Base-by-base conservation (phyloP, 192 early-diverging fungal species). In the Powellomyces hirtus region DNA sequence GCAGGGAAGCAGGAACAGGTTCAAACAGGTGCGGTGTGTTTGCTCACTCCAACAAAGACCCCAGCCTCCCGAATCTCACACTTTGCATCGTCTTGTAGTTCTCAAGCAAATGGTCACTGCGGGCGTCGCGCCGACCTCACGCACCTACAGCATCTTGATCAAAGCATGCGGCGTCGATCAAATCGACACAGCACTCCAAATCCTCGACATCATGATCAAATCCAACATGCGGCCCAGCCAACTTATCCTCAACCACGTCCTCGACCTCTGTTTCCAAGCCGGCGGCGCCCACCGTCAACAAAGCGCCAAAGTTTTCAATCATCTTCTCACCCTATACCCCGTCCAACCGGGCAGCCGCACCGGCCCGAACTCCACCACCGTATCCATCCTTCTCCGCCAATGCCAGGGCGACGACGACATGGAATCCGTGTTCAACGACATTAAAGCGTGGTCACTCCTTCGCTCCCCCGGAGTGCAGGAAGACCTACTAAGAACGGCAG, bases 361-460 rank as follows among this genome's bases (percentile, higher is more conserved):
- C 24, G 68, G 68, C 1, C 68, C 68, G 22, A 71, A 63, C 35
- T 27, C 49, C 13, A 56, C 50, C 16, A 63, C 68, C 18, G 68
- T 40, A 7, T 29, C 31, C 44, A 62, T 71, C 35, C 60, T 71
- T 1, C 60, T 71, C n/a, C 10, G 36, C 13, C 68, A 71, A 16
- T 62, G 59, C 34, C 24, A 35, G 16, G 11, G 13, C 16, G 60
- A 62, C 31, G 33, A n/a, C 4, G 50, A 71, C 4, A 36, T 71
- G 22, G 49, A 63, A 44, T 22, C n/a, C 18, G 35, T 71, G 0
- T 62, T 63, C 30, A 20, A 44, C 26, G 68, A 71, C 34, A 42
- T 63, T 14, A 20, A 63, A 35, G 36, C 16, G 14, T 71, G 68
- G 68, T 34, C 35, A 27, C 29, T 71, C 20, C 20, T 62, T 2